phyloP scores from a whole-genome alignment of 805 yeast genomes.

The Millerago galiae region DNA sequence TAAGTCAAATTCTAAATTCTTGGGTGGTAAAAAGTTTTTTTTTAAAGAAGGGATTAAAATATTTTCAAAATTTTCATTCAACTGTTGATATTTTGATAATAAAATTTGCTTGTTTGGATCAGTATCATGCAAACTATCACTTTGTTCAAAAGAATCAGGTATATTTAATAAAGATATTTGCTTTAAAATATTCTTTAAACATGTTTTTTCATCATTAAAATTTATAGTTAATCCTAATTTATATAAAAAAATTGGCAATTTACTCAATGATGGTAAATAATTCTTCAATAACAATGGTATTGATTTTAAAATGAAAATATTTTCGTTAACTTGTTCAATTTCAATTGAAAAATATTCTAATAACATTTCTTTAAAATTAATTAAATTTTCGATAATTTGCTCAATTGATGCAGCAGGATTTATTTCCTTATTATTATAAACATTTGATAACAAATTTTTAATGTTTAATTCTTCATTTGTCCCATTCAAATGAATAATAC shows the following conservation, averaged over 20 bases:
- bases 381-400: slow-evolving; percentile 23
- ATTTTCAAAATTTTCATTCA: slow-evolving; percentile 43
- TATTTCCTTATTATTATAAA: slow-evolving; percentile 12
- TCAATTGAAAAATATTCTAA: slow-evolving; percentile 67
- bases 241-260: slow-evolving; percentile 62
- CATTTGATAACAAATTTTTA: slow-evolving; percentile 3
- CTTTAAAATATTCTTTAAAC: slow-evolving; percentile 57
- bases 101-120: slow-evolving; percentile 19
- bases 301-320: slow-evolving; percentile 33
- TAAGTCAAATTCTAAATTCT: slow-evolving; percentile 42
- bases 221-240: slow-evolving; percentile 52
- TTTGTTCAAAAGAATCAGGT: slow-evolving; percentile 45
- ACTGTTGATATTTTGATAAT: slow-evolving; percentile 24
- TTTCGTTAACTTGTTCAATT: slow-evolving; percentile 24
- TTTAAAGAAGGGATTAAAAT: slow-evolving; percentile 61
- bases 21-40: slow-evolving; percentile 58
- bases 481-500: slow-evolving; percentile 40
- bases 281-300: slow-evolving; percentile 67
- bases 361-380: slow-evolving; percentile 68
- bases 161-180: slow-evolving; percentile 70
- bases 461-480: slow-evolving; percentile 16
- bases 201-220: slow-evolving; percentile 62
- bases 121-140: slow-evolving; percentile 20
- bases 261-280: slow-evolving; percentile 54
- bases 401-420: slow-evolving; percentile 21